Evolutionary conservation across 1,284 basidiomycete species (phyloP), one percentile per base, ranked within the genome.

Genomic region (Schizophyllum commune): DNA sequence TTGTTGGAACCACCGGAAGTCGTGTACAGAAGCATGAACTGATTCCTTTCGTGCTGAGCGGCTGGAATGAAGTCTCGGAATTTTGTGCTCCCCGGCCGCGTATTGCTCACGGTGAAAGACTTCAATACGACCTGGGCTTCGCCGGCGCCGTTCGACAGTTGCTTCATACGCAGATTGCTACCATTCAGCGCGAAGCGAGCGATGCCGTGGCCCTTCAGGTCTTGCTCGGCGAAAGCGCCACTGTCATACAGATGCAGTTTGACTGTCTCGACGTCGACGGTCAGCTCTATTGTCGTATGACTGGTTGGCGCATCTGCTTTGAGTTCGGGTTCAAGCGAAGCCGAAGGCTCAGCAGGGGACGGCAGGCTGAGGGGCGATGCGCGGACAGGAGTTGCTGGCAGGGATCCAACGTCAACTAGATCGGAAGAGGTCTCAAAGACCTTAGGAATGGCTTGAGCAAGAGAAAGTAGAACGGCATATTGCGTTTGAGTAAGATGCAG

Each of bases 31-130:
- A 98, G 74, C 92, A 98, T 98, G 70, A 99, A 91, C 68, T 96
- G 97, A 67, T 98, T 94, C 32, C 94, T 85, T 65, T 91, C 86
- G 70, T 98, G 93, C 64, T 88, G 82, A 32, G 93, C 90, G 13
- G 94, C 89, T 0, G 97, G 97, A 63, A 99, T 92, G 62, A 99
- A 96, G 71, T 99, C 96, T 56, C 96, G 84, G 78, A 96, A 98
- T 69, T 86, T 91, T 19, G 93, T 91, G 61, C 80, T 81, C 6
- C 92, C 92, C 0, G 90, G 83, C 56, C 91, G 82, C 4, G 90
- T 98, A 71, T 96, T 97, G 70, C 84, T 88, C 78, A 98, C 91
- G 0, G 94, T 95, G 69, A 99, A 89, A 0, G 96, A 94, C 69
- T 90, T 89, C 33, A 99, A 77, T 47, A 94, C 81, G 57, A 98